phyloP scores from a whole-genome alignment of 305 asterid genomes.

The Stenogyne calaminthoides region DNA sequence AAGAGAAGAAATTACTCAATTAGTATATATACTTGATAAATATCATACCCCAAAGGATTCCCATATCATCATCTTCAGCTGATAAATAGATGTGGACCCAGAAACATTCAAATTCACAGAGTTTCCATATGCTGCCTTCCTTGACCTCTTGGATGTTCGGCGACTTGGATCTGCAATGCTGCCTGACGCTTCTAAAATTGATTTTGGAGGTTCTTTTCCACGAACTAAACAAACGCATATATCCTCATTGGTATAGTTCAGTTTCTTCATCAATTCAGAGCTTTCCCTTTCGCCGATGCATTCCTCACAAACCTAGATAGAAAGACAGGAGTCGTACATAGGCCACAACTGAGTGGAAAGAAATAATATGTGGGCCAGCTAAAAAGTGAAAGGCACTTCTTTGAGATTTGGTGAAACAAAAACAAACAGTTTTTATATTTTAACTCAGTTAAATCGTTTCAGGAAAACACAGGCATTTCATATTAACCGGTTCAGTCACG shows the following conservation, averaged over 20 bases:
- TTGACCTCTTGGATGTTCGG: slow-evolving; percentile 91
- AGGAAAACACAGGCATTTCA: neutral
- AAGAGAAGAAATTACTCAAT: neutral
- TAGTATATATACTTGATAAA: slow-evolving; percentile 21
- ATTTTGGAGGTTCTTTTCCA: slow-evolving; percentile 97
- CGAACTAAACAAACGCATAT: slow-evolving; percentile 78
- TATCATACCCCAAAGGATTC: slow-evolving; percentile 92
- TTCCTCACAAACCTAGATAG: slow-evolving; percentile 83
- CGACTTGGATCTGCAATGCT: slow-evolving; percentile 69
- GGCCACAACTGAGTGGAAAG: slow-evolving; percentile 14
- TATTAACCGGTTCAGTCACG: neutral
- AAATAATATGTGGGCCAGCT: slow-evolving; percentile 12
- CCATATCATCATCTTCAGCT: slow-evolving; percentile 99
- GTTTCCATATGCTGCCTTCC: slow-evolving; percentile 82
- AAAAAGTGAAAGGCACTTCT: slow-evolving; percentile 19
- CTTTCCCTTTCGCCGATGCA: slow-evolving; percentile 96
- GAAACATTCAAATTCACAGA: slow-evolving; percentile 88
- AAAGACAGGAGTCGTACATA: slow-evolving; percentile 20
- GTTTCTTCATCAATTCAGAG: slow-evolving; percentile 87
- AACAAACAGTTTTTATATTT: neutral
- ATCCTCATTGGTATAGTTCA: slow-evolving; percentile 79
- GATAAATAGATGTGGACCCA: slow-evolving; percentile 82
- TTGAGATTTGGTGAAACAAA: neutral
- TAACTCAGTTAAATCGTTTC: slow-evolving; percentile 14
- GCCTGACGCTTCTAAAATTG: slow-evolving; percentile 81